Conservation (phyloP, 305 asterid species). For the Salvia sclarea region DNA sequence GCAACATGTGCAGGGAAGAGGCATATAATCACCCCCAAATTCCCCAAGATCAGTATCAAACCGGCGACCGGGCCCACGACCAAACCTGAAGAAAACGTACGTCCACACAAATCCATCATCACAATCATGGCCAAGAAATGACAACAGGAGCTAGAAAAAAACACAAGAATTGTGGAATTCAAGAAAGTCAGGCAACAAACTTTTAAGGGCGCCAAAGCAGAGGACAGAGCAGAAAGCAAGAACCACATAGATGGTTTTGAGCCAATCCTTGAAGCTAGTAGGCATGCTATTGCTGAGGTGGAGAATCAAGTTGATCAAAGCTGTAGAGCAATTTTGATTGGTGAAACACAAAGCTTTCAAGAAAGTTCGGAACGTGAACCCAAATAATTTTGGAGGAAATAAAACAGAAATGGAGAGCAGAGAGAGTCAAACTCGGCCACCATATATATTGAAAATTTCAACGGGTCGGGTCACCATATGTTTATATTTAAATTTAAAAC, state of each 20-base stretch:
- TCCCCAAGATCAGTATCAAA: slow-evolving; percentile 65
- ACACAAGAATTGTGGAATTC: not conserved
- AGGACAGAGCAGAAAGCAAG: slow-evolving; percentile 71
- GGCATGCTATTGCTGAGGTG: slow-evolving; percentile 46
- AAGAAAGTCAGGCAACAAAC: slow-evolving; percentile 43
- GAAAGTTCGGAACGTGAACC: slow-evolving; percentile 8
- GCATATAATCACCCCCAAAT: slow-evolving; percentile 78
- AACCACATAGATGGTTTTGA: slow-evolving; percentile 59
- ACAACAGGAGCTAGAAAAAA: not conserved
- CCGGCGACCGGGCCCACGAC: slow-evolving; percentile 81
- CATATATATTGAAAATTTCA: slow-evolving; percentile 7
- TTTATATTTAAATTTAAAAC: no score
- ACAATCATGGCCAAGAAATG: slow-evolving; percentile 7
- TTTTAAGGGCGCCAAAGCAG: slow-evolving; percentile 72
- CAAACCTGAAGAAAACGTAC: slow-evolving; percentile 52
- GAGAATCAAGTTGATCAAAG: not conserved
- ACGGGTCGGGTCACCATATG: not conserved
- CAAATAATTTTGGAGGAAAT: slow-evolving; percentile 31
- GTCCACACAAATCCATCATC: not conserved
- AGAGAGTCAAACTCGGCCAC: slow-evolving; percentile 11
- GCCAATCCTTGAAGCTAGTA: slow-evolving; percentile 42
- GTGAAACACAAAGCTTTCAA: slow-evolving; percentile 9
- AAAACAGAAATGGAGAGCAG: not conserved
- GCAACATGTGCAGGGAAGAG: slow-evolving; percentile 84
- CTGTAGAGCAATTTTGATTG: not conserved